Percentiles rank a stretch among this genome's conserved stretches.
phyloP scores from a whole-genome alignment of 345 rosid species.

The Garcia nutans region DNA sequence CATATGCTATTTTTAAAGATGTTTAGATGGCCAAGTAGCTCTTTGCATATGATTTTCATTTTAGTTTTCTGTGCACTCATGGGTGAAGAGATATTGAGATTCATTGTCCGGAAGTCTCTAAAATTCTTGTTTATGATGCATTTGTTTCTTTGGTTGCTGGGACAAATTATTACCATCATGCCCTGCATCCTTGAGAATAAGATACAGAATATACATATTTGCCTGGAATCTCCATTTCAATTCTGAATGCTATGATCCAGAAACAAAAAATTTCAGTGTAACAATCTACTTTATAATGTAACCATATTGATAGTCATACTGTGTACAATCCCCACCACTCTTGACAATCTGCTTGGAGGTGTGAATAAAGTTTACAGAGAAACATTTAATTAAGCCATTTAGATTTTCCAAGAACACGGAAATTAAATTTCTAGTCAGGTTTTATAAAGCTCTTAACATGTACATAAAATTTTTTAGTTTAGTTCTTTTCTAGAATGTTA shows the following conservation, averaged over 20 bases:
- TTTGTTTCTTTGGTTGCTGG: background rate
- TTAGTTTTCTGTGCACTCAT: background rate
- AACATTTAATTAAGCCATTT: background rate
- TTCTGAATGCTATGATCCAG: background rate
- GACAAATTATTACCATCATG: background rate
- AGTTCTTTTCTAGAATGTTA: background rate
- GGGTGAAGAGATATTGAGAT: background rate
- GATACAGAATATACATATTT: background rate
- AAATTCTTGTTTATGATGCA: conserved; percentile 4
- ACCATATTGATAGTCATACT: background rate
- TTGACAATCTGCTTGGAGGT: background rate
- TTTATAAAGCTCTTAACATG: background rate
- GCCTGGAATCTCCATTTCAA: background rate
- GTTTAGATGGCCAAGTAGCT: background rate
- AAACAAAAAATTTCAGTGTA: background rate
- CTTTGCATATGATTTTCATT: background rate
- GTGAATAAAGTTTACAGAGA: no score
- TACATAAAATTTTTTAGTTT: background rate
- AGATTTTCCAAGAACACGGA: background rate
- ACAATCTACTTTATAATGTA: background rate
- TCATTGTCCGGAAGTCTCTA: background rate
- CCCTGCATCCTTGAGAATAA: background rate
- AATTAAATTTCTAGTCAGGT: background rate
- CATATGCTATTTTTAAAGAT: background rate
- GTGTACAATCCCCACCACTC: background rate